A percentile compares a stretch with the other conserved stretches of the same genome.
Evolutionary conservation across 1,284 basidiomycete genomes (phyloP).

Genomic region (Ustilago curta): DNA sequence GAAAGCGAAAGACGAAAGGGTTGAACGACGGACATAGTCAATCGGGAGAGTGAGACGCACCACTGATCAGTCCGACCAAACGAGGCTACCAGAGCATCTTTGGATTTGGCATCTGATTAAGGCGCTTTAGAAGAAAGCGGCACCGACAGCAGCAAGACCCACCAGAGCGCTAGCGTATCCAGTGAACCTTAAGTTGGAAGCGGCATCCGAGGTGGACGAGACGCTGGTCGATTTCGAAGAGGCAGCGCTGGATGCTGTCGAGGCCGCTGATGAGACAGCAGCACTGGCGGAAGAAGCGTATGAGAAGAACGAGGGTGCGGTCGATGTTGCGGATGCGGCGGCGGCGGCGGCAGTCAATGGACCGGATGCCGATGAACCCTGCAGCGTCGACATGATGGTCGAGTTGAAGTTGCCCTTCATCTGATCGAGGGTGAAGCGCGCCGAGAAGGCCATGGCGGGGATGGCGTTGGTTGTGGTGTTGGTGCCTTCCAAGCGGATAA

Average conservation of each 20-base stretch:
- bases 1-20: slow-evolving; percentile 32
- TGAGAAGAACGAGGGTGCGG: slow-evolving; percentile 16
- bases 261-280: slow-evolving; percentile 81
- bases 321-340: slow-evolving; percentile 14
- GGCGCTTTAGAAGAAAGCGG: slow-evolving; percentile 33
- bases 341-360: slow-evolving; percentile 24
- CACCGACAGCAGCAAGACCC: slow-evolving; percentile 45
- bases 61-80: neutral
- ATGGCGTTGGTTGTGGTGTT: slow-evolving; percentile 38
- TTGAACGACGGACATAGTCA: neutral
- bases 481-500: slow-evolving; percentile 62
- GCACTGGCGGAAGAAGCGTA: slow-evolving; percentile 74
- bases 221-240: slow-evolving; percentile 19
- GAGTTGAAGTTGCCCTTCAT: slow-evolving; percentile 62
- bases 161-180: slow-evolving; percentile 35
- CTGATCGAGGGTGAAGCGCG: slow-evolving; percentile 54
- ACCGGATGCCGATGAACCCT: slow-evolving; percentile 28
- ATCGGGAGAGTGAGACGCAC: slow-evolving; percentile 1
- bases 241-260: slow-evolving; percentile 57
- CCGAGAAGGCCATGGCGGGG: slow-evolving; percentile 62
- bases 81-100: slow-evolving; percentile 30
- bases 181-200: slow-evolving; percentile 20
- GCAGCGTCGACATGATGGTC: slow-evolving; percentile 43
- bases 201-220: slow-evolving; percentile 31
- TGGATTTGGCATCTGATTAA: neutral